A percentile compares a stretch with the other conserved stretches of the same genome.
Evolutionary conservation across 2,329 filamentous ascomycete genomes (phyloP).

Genomic region (Capronia epimyces): DNA sequence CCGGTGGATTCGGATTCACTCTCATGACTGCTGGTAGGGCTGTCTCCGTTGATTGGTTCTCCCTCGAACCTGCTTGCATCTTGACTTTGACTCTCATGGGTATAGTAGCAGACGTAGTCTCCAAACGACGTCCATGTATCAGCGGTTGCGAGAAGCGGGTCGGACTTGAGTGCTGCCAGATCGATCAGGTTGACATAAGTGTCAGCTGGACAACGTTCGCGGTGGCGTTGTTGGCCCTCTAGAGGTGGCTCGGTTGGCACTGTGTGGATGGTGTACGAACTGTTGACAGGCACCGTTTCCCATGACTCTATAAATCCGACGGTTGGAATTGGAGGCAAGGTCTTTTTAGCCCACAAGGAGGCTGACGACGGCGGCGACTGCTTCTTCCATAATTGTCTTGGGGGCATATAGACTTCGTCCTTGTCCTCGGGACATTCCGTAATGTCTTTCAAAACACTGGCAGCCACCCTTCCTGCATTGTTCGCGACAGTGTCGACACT

Average conservation of each 20-base stretch:
- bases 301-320: slow-evolving; percentile 5
- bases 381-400: slow-evolving; percentile 10
- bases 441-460: neutral
- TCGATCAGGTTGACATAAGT: slow-evolving; percentile 13
- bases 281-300: slow-evolving; percentile 4
- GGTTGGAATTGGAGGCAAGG: neutral
- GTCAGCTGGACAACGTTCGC: slow-evolving; percentile 7
- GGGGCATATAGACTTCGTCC: slow-evolving; percentile 10
- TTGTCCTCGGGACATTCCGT: neutral
- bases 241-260: neutral
- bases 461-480: neutral
- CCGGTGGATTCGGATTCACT: no score
- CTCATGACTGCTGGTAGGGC: no score
- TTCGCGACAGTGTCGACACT: neutral
- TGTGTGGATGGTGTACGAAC: neutral
- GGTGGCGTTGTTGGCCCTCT: neutral
- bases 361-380: neutral
- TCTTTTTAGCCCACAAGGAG: neutral
- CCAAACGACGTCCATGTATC: neutral
- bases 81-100: neutral
- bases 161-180: slow-evolving; percentile 1
- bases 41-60: no score
- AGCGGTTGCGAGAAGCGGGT: neutral
- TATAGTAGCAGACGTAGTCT: neutral
- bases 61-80: no score